Percentiles rank a stretch among this genome's conserved stretches.
Conservation (phyloP, 1,284 basidiomycete species). For the Rhodotorula sp. region DNA sequence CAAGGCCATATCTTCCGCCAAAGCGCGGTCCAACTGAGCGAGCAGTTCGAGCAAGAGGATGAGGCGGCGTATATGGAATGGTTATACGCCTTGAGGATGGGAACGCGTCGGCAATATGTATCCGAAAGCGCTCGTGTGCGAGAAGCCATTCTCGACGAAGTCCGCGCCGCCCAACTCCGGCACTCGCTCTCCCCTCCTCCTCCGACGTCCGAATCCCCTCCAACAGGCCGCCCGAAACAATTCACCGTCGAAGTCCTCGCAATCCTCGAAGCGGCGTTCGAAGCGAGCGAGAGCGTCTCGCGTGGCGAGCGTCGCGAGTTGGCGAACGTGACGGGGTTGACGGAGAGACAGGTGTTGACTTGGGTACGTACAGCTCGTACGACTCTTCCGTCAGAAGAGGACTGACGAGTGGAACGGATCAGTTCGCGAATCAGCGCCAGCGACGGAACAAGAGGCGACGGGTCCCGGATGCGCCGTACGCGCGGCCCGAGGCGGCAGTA, state of each 20-base stretch:
- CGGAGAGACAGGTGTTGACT: constrained; percentile 21
- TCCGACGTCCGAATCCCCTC: background rate
- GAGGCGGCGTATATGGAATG: too few species aligned
- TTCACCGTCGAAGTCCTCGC: constrained; percentile 26
- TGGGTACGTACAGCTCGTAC: constrained; percentile 11
- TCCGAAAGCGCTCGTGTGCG: too few species aligned
- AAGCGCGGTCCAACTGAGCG: too few species aligned
- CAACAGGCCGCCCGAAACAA: background rate
- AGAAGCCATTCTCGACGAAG: constrained; percentile 5
- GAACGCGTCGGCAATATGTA: too few species aligned
- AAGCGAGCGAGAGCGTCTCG: constrained; percentile 1
- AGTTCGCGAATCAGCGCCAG: constrained; percentile 41
- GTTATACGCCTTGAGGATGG: too few species aligned
- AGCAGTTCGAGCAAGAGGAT: too few species aligned
- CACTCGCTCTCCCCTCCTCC: background rate
- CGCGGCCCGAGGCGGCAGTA: background rate
- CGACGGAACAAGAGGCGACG: constrained; percentile 15
- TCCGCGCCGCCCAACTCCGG: constrained; percentile 5
- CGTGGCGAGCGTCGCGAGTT: constrained; percentile 23
- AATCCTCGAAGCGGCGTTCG: constrained; percentile 24
- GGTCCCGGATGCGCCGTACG: background rate
- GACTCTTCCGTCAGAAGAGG: background rate
- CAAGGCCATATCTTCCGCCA: too few species aligned
- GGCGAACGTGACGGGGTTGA: constrained; percentile 18
- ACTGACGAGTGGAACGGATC: background rate